Conservation (phyloP, 768 basidiomycete genomes). For the Trametes cingulata region DNA sequence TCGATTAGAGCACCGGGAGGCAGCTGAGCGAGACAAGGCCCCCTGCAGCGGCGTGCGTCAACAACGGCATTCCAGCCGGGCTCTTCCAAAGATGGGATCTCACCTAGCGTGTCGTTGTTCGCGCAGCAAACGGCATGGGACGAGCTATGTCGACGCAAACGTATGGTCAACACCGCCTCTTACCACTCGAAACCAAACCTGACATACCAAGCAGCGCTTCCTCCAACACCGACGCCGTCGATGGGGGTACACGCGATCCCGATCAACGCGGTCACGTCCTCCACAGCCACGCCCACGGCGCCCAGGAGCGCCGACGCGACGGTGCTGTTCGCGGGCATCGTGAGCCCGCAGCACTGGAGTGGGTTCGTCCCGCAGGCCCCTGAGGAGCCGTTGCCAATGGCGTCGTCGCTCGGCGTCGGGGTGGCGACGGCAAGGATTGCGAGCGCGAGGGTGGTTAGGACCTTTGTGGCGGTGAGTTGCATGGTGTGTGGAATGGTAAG, state of each 20-base stretch:
- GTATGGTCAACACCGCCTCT: background rate
- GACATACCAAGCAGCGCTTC: background rate
- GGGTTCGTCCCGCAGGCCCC: background rate
- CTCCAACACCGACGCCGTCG: background rate
- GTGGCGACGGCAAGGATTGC: slow-evolving; percentile 13
- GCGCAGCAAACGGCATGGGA: slow-evolving; percentile 10
- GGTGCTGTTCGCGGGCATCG: background rate
- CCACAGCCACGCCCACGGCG: background rate
- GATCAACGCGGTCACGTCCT: background rate
- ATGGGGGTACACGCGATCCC: background rate
- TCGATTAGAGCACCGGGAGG: background rate
- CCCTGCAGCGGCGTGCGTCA: too few relatives aligned
- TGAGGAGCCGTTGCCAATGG: background rate
- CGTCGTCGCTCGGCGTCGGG: background rate
- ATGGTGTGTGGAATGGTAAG: too few relatives aligned
- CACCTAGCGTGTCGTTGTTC: background rate
- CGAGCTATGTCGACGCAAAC: background rate
- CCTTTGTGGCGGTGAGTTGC: background rate
- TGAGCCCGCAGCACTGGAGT: slow-evolving; percentile 10
- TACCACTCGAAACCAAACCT: too few relatives aligned
- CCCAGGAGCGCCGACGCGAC: background rate
- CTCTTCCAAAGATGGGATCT: too few relatives aligned
- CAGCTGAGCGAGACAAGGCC: background rate
- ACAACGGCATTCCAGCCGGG: too few relatives aligned
- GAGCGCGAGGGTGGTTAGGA: background rate